A percentile compares a stretch with the other conserved stretches of the same genome.
Evolutionary conservation across 2,329 filamentous ascomycete genomes (phyloP).

Genomic region (Paecilomyces variotii): DNA sequence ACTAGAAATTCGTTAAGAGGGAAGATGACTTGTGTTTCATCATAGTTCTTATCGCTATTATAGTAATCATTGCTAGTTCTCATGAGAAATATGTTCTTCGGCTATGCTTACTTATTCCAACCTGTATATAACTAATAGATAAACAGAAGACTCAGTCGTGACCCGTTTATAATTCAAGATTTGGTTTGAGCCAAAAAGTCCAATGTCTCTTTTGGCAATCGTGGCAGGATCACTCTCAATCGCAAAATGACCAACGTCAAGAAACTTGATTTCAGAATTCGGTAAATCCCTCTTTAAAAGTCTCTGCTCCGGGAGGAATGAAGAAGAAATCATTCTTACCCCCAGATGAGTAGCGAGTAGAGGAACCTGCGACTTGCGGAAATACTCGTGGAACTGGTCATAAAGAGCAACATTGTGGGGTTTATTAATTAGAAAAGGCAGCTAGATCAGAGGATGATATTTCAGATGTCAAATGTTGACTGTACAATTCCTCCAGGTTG

Average conservation of each 20-base stretch:
- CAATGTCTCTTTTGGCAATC: conserved; percentile 28
- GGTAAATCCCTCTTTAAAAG: conserved; percentile 44
- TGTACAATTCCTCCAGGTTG: not conserved
- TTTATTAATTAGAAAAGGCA: conserved; percentile 53
- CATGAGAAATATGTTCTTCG: too few relatives aligned
- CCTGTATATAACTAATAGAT: not conserved
- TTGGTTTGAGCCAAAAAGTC: conserved; percentile 22
- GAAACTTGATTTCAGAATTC: conserved; percentile 40
- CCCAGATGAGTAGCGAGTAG: conserved; percentile 47
- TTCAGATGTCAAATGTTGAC: not conserved
- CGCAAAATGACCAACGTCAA: conserved; percentile 53
- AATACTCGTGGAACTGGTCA: conserved; percentile 48
- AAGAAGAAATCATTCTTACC: conserved; percentile 48
- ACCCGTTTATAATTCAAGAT: not conserved
- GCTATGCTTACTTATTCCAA: not conserved
- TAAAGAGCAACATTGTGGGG: conserved; percentile 48
- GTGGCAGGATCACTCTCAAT: conserved; percentile 32
- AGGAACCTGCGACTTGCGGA: conserved; percentile 44
- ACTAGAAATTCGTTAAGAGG: too few relatives aligned
- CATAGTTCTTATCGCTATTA: too few relatives aligned
- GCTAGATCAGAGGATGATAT: conserved; percentile 31
- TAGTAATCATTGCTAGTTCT: too few relatives aligned
- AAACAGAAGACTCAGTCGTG: not conserved
- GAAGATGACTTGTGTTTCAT: too few relatives aligned
- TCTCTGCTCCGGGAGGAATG: conserved; percentile 43